Evolutionary conservation across 768 basidiomycete genomes (phyloP), one percentile per base, ranked within the genome.

Genomic region (Leucocoprinus leucothites): DNA sequence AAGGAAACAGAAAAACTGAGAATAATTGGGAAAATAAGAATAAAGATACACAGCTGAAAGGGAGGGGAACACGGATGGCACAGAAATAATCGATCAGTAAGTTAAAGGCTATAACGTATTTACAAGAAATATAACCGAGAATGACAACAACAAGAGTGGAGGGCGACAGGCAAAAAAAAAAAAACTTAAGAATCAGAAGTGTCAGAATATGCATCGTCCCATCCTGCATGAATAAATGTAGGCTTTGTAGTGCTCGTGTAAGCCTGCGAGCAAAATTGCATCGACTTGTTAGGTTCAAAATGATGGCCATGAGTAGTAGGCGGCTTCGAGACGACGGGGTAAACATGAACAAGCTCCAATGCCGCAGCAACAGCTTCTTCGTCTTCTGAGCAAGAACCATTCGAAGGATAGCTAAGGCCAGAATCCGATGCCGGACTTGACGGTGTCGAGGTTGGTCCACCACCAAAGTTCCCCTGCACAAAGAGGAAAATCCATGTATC

Each of bases 171-270:
- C 24, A 22, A 26, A 49, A 26, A 9, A 8, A 1, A 26, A 14
- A 24, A 51, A 9, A 43, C 35, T 36, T 53, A 69, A n/a, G 57
- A 51, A 53, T 71, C 69, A 25, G 69, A 70, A 22, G 59, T 51
- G 48, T 81, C 76, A 48, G 80, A 77, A 42, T 34, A 49, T 40
- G 73, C 69, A 62, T 78, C 78, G 60, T 79, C 82, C 83, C 83
- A 85, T 18, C 80, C 82, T 31, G 80, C 81, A 53, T 79, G 74
- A 58, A 80, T 71, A 50, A 82, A 76, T 64, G 70, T 77, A 25
- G 82, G 81, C 21, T 75, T 77, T 21, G 77, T 57, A 72, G 60
- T 18, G 49, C 45, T 40, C 28, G 35, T 24, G n/a, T 48, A 48
- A 13, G 26, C 54, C 16, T 48, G 47, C 1, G 54, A 48, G 16